Evolutionary conservation across 257 asterid species (phyloP).

Genomic region (Mitragyna speciosa): DNA sequence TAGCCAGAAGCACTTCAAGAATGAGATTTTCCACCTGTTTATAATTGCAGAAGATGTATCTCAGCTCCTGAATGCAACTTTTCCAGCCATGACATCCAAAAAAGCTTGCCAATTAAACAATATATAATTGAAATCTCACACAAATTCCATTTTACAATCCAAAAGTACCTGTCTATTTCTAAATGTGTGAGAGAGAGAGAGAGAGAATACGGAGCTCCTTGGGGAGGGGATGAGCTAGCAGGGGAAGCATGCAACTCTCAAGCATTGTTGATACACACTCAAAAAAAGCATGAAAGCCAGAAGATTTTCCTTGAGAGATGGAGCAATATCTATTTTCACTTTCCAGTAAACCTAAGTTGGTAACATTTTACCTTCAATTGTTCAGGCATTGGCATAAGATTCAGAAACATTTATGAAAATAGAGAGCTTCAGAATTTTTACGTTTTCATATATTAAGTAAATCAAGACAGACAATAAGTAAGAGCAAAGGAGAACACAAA

Average conservation of each 20-base stretch:
- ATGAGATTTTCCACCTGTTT: slow-evolving; percentile 75
- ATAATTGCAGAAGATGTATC: slow-evolving; percentile 6
- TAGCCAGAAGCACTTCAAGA: slow-evolving; percentile 87
- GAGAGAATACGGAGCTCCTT: not conserved
- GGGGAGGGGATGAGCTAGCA: not conserved
- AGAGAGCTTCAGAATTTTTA: not conserved
- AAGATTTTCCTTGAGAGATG: not conserved
- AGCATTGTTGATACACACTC: not conserved
- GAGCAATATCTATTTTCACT: not conserved
- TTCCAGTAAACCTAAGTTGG: not conserved
- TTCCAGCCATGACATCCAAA: not conserved
- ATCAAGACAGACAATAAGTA: not conserved
- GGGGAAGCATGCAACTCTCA: not conserved
- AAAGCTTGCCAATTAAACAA: not conserved
- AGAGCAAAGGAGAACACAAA: not conserved
- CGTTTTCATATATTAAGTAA: not conserved
- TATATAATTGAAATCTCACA: not conserved
- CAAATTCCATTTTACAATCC: not conserved
- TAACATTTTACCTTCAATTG: not conserved
- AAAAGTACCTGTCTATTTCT: not conserved
- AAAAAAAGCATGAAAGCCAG: not conserved
- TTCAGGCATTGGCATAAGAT: not conserved
- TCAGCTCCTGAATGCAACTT: not conserved
- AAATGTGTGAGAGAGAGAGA: not conserved
- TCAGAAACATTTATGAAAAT: not conserved